Percentiles rank a stretch among this genome's conserved stretches.
Conservation (phyloP, 2,329 filamentous ascomycete genomes). For the Diaporthe helianthi region DNA sequence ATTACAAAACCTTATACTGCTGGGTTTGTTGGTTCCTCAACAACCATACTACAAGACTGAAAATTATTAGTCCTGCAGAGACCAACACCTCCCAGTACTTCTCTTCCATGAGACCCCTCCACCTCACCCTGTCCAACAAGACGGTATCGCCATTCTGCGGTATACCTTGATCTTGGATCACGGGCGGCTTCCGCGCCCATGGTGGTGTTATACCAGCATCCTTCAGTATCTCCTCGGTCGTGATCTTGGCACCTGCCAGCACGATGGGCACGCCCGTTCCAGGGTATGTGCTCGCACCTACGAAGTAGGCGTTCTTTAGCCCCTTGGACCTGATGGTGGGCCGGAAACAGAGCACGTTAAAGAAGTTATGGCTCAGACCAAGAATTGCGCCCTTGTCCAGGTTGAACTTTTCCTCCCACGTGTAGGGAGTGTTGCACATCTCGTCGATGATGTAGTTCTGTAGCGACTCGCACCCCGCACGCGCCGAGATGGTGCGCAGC, state of each 20-base stretch:
- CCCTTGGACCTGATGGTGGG: constrained; percentile 62
- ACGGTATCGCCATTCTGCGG: constrained; percentile 35
- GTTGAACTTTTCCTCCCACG: constrained; percentile 74
- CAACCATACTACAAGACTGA: constrained; percentile 11
- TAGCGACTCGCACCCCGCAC: constrained; percentile 63
- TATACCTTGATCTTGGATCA: constrained; percentile 37
- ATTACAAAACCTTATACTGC: neutral
- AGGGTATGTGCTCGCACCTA: constrained; percentile 77
- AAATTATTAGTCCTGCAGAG: neutral
- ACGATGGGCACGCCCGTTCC: constrained; percentile 79
- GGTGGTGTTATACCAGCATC: constrained; percentile 43
- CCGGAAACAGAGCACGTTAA: constrained; percentile 73
- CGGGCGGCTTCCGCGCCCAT: constrained; percentile 40
- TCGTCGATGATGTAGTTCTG: constrained; percentile 62
- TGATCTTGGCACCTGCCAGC: constrained; percentile 71
- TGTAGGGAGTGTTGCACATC: constrained; percentile 68
- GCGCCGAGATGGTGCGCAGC: constrained; percentile 64
- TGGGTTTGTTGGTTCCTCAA: neutral
- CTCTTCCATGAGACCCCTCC: constrained; percentile 28
- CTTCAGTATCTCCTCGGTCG: constrained; percentile 51
- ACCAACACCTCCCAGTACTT: neutral
- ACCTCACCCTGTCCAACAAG: constrained; percentile 28
- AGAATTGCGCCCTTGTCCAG: constrained; percentile 78
- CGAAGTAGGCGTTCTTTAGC: constrained; percentile 68
- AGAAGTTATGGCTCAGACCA: constrained; percentile 75